Base-by-base conservation (phyloP, 2,329 filamentous ascomycete species). In the Xylariales sp. region DNA sequence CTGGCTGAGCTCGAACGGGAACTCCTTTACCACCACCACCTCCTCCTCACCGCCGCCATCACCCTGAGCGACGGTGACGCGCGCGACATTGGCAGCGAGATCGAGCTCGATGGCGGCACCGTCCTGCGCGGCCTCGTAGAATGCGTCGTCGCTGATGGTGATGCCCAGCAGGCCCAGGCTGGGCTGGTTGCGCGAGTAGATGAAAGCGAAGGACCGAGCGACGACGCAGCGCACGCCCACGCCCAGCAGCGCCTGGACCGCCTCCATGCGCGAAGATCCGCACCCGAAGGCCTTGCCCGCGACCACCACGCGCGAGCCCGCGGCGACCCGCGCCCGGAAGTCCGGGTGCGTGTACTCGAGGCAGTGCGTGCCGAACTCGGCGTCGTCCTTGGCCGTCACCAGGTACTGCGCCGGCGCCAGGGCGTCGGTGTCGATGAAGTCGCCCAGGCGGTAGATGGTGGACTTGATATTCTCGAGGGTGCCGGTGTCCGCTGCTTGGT, bases 381-480 rank as follows among this genome's bases (percentile, higher is more conserved):
- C 55, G 18, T 62, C 55, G 2, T 52, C 51, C 25, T 43, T 48
- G 37, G 49, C 47, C 4, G 38, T 43, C 12, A 64, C 43, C 2
- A 67, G 49, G 36, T 54, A 61, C 31, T 67, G 52, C 1, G 63
- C 59, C 0, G 64, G 65, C 5, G 63, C 63, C 5, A 70, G 52
- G 59, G 59, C 61, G 41, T 64, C 60, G 8, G 63, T 72, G 40
- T 71, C 65, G 37, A 72, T 59, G 31, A 67, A 68, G 40, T 70
- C 65, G 8, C 65, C 67, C 1, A 71, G 48, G 4, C 43, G 46
- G 21, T 67, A 57, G 3, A 69, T 48, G 40, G 59, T 70, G 12
- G 60, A 54, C 10, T 33, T 46, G 8, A 67, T 51, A 6, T 46
- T 40, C 18, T 38, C 23, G 14, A 32, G 23, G 11, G 11, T 33